Evolutionary conservation across 2,329 filamentous ascomycete species (phyloP), one percentile per base, ranked within the genome.

Genomic region (Gaeumannomyces tritici): DNA sequence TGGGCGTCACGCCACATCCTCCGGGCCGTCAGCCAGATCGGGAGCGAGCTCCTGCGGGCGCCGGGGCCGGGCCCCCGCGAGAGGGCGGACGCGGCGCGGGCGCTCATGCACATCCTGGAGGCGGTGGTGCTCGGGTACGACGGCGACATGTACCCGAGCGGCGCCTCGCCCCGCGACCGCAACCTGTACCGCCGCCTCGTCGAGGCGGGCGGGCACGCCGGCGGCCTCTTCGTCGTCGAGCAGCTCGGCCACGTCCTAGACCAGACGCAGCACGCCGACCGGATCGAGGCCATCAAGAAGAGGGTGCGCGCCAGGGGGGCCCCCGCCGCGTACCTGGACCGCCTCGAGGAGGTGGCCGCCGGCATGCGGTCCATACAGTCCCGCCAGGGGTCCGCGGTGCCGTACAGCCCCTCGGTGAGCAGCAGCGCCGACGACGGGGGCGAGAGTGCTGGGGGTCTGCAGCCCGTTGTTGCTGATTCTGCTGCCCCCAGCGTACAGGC

Each of bases 1-100:
- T 84, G 82, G 82, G 82, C 80, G 3, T 76, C 79, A 1, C 70
- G 67, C 6, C 81, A 83, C 62, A 74, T 84, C 33, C 66, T 72
- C 8, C 73, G 74, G 26, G 77, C 77, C 29, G 72, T 78, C 15
- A 66, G 68, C 35, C 76, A 78, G 63, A 78, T 85, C 63, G 72
- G 74, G 57, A 71, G 74, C 42, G 70, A 75, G 21, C 73, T 83
- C 15, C 73, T 74, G 62, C 69, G 65, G 24, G n/a, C 56, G 66
- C 59, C 26, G 63, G 71, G 31, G 73, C 75, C 4, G 70, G 74
- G 58, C 21, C 26, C 13, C 0, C 68, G 66, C 55, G 79, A 81
- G 65, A 73, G 76, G 4, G 70, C 73, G 31, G 79, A 76, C 2
- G 82, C 81, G 5, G 80, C 78, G 3, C 75, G 74, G 4, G 74